phyloP scores from a whole-genome alignment of 2,329 filamentous ascomycete genomes.

The Myriosclerotinia scirpicola region DNA sequence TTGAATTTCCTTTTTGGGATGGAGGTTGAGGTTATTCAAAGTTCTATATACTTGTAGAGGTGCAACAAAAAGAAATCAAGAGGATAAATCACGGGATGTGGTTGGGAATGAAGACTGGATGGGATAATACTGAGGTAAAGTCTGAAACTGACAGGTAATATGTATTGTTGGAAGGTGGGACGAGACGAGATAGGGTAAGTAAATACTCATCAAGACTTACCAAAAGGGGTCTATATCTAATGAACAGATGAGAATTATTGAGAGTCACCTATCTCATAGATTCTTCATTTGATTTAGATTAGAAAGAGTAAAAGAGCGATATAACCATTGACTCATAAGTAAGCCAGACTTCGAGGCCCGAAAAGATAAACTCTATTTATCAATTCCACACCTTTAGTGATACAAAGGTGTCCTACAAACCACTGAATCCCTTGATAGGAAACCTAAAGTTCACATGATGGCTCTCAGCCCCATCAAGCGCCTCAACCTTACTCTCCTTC shows the following conservation, averaged over 20 bases:
- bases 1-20: neutral
- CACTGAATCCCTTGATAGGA: neutral
- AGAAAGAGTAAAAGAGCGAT: neutral
- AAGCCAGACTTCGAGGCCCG: neutral
- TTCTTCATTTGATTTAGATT: accelerated
- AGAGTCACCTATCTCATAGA: too few relatives aligned
- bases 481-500: neutral
- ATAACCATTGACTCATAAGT: too few relatives aligned
- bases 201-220: neutral
- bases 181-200: neutral
- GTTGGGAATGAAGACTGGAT: too few relatives aligned
- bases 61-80: neutral
- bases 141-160: too few relatives aligned
- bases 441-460: conserved; percentile 12
- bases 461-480: neutral
- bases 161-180: too few relatives aligned
- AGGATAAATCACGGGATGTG: neutral
- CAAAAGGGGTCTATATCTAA: neutral
- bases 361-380: neutral
- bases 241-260: neutral
- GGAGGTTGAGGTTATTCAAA: neutral
- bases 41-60: neutral
- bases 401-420: neutral
- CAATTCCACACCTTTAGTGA: neutral
- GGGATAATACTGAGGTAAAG: neutral